Percentiles rank a stretch among this genome's conserved stretches.
phyloP scores from a whole-genome alignment of 495 filamentous ascomycete species.

The Chaetomium cochliodes region DNA sequence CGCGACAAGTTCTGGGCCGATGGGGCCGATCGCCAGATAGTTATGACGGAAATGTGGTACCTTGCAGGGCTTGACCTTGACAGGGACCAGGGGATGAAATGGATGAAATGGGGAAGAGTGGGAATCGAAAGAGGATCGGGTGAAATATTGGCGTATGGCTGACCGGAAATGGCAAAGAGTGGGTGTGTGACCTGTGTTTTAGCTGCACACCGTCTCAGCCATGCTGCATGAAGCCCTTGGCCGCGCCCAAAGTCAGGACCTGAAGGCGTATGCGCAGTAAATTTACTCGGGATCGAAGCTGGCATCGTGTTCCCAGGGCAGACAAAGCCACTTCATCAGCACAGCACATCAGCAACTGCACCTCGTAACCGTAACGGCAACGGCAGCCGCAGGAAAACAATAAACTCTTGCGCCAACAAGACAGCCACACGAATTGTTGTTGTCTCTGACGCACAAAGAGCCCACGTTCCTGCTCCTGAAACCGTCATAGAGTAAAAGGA shows the following conservation, averaged over 20 bases:
- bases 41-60: slow-evolving; percentile 18
- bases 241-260: background rate
- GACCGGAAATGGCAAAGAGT: slow-evolving; percentile 7
- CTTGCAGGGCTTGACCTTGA: slow-evolving; percentile 1
- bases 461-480: slow-evolving; percentile 5
- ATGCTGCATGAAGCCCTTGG: background rate
- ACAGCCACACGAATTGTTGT: background rate
- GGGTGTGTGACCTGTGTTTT: slow-evolving; percentile 2
- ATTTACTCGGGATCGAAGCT: background rate
- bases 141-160: slow-evolving; percentile 7
- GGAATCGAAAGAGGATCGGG: background rate
- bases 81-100: background rate
- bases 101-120: background rate
- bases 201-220: slow-evolving; percentile 18
- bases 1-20: background rate
- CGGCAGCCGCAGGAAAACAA: background rate
- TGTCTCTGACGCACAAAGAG: slow-evolving; percentile 11
- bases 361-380: background rate
- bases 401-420: slow-evolving; percentile 13
- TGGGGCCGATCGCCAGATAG: slow-evolving; percentile 9
- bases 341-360: background rate
- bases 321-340: slow-evolving; percentile 17
- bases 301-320: background rate
- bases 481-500: background rate
- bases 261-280: background rate